A percentile compares a stretch with the other conserved stretches of the same genome.
These are phyloP conservation scores for Gynandropsis gynandra DNA, from an alignment of 345 rosid species.

Conservation along the genomic window DNA sequence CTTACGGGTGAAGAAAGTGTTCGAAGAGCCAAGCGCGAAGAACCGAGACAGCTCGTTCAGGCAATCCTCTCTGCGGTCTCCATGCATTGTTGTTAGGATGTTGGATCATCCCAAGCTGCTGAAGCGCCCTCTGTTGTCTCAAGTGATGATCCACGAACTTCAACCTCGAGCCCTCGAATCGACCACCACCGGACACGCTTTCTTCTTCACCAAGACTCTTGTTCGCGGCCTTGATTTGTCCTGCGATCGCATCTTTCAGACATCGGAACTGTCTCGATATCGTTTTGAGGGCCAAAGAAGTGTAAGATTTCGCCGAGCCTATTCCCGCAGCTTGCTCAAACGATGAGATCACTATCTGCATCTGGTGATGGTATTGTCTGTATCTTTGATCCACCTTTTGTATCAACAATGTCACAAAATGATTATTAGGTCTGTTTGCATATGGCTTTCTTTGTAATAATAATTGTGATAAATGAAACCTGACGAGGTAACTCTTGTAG, in stretches of 20 bases:
- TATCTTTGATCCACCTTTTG: constrained; percentile 93
- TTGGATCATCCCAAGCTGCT: constrained; percentile 94
- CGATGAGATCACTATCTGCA: constrained; percentile 79
- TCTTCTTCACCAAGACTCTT: constrained; percentile 93
- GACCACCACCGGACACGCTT: constrained; percentile 41
- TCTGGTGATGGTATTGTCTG: constrained; percentile 91
- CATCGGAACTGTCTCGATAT: constrained; percentile 94
- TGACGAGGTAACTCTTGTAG: no score
- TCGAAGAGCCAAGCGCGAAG: constrained; percentile 99
- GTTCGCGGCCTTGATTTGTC: constrained; percentile 75
- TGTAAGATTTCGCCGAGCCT: constrained; percentile 86
- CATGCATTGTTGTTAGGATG: constrained; percentile 71
- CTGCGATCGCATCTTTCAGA: constrained; percentile 80
- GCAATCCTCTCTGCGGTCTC: constrained; percentile 99
- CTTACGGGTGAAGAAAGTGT: constrained; percentile 98
- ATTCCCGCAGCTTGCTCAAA: constrained; percentile 87
- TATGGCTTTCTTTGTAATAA: no score
- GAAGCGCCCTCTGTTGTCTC: constrained; percentile 93
- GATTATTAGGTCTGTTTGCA: no score
- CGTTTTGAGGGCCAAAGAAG: constrained; percentile 78
- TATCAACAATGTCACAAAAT: constrained; percentile 16
- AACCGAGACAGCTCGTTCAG: constrained; percentile 87
- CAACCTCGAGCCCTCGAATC: constrained; percentile 81
- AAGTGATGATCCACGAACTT: constrained; percentile 89
- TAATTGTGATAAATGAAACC: no score